Percentiles rank a stretch among this genome's conserved stretches.
Evolutionary conservation across 345 rosid genomes (phyloP).

Genomic region (Camelina laxa): DNA sequence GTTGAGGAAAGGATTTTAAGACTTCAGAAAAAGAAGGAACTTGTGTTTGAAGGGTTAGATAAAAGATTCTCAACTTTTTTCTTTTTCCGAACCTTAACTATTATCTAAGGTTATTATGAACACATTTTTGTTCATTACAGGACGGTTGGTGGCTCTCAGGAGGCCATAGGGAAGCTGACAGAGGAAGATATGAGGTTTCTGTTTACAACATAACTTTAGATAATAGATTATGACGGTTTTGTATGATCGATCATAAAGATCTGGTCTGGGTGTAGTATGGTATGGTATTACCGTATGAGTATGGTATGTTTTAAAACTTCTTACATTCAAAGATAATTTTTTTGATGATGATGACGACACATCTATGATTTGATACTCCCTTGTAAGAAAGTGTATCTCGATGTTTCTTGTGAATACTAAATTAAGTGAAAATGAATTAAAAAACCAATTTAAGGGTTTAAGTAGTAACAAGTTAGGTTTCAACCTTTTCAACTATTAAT

Average conservation of each 20-base stretch:
- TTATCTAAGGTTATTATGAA: background rate
- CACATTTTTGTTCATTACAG: constrained; percentile 46
- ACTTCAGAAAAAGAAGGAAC: constrained; percentile 92
- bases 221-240: background rate
- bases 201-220: constrained; percentile 51
- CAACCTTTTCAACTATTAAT: background rate
- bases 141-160: constrained; percentile 87
- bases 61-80: constrained; percentile 6
- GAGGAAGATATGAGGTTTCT: constrained; percentile 78
- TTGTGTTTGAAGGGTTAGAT: constrained; percentile 94
- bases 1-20: constrained; percentile 91
- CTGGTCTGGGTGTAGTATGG: background rate
- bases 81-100: background rate
- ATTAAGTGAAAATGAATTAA: background rate
- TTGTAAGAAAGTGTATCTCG: constrained; percentile 20
- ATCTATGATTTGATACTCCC: constrained; percentile 5
- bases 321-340: background rate
- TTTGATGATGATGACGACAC: background rate
- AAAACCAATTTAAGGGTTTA: background rate
- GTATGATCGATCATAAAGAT: background rate
- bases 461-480: constrained; percentile 8
- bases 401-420: constrained; percentile 11
- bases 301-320: background rate
- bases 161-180: constrained; percentile 82
- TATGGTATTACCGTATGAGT: background rate